phyloP scores from a whole-genome alignment of 2,329 filamentous ascomycete species.

The Triangularia verruculosa region DNA sequence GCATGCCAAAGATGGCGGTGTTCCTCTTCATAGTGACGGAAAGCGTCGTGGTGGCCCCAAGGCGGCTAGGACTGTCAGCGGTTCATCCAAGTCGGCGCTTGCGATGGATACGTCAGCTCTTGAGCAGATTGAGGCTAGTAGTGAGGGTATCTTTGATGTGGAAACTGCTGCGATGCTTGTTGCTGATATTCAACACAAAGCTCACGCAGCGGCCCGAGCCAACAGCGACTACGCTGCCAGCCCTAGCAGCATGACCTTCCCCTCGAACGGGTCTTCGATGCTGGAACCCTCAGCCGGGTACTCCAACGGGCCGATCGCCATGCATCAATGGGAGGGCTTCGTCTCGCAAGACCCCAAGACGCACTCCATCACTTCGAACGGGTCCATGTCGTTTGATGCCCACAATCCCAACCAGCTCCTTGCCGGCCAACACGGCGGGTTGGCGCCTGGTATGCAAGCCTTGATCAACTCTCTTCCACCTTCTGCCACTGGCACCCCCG shows the following conservation, averaged over 20 bases:
- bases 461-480: conserved; percentile 70
- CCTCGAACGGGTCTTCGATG: conserved; percentile 66
- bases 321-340: conserved; percentile 90
- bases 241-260: conserved; percentile 62
- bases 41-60: conserved; percentile 78
- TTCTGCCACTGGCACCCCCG: conserved; percentile 66
- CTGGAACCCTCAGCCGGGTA: conserved; percentile 78
- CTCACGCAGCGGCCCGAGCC: conserved; percentile 65
- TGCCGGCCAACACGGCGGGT: conserved; percentile 57
- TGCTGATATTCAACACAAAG: conserved; percentile 96
- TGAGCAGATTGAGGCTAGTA: conserved; percentile 89
- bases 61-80: conserved; percentile 58
- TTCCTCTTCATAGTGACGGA: conserved; percentile 89
- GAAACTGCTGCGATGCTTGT: conserved; percentile 98
- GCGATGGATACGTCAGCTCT: conserved; percentile 80
- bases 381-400: conserved; percentile 65
- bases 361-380: conserved; percentile 67
- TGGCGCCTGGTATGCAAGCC: conserved; percentile 65
- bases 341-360: conserved; percentile 74
- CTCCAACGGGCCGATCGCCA: conserved; percentile 71
- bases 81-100: conserved; percentile 72
- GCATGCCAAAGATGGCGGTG: conserved; percentile 94
- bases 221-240: conserved; percentile 54
- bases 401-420: conserved; percentile 65
- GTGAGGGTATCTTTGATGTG: conserved; percentile 89